A percentile compares a stretch with the other conserved stretches of the same genome.
phyloP scores from a whole-genome alignment of 2,329 filamentous ascomycete species.

The Trichocomaceae sp. region DNA sequence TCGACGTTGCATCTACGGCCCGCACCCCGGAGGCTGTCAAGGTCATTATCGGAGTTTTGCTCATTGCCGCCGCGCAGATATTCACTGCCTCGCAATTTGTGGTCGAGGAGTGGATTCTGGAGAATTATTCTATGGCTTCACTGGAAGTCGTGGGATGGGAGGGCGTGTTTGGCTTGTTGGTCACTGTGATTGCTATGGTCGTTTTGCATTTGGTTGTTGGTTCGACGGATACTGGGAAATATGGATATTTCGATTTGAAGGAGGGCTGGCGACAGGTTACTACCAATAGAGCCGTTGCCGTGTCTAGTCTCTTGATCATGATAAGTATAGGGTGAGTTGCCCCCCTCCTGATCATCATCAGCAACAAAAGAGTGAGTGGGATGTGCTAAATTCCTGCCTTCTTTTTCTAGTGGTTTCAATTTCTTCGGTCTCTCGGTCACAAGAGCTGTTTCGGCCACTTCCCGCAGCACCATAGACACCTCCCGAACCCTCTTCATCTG shows the following conservation, averaged over 20 bases:
- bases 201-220: conserved; percentile 73
- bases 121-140: conserved; percentile 71
- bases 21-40: conserved; percentile 53
- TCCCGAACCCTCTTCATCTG: conserved; percentile 95
- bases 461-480: conserved; percentile 92
- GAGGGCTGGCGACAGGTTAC: conserved; percentile 81
- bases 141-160: conserved; percentile 95
- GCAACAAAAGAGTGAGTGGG: background rate
- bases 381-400: no score
- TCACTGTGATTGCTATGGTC: conserved; percentile 73
- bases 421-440: conserved; percentile 97
- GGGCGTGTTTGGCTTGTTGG: conserved; percentile 77
- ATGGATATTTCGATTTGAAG: conserved; percentile 83
- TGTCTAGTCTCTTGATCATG: conserved; percentile 88
- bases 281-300: conserved; percentile 60
- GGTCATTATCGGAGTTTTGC: conserved; percentile 73
- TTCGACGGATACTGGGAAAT: conserved; percentile 61
- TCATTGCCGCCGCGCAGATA: conserved; percentile 91
- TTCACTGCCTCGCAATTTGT: conserved; percentile 97
- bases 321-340: conserved; percentile 78
- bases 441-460: conserved; percentile 79
- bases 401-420: conserved; percentile 72
- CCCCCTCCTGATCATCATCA: background rate
- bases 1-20: conserved; percentile 31
- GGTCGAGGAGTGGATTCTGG: conserved; percentile 86